phyloP scores from a whole-genome alignment of 1,284 basidiomycete species.

The Ganoderma lingzhi region DNA sequence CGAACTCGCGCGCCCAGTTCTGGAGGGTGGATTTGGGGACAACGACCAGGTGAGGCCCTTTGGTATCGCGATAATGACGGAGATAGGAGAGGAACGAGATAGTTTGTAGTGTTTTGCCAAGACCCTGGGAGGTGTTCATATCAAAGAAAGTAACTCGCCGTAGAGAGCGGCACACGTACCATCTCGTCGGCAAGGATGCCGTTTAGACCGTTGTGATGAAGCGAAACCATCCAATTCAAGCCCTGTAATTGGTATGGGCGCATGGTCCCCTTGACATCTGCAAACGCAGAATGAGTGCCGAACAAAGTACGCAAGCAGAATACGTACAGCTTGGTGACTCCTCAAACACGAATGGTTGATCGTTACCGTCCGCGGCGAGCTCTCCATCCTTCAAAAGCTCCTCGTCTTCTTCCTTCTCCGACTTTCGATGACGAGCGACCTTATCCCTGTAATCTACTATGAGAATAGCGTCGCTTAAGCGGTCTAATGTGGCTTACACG shows the following conservation, averaged over 20 bases:
- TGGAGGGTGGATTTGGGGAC: conserved; percentile 98
- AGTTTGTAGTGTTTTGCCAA: conserved; percentile 98
- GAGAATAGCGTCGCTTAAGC: not conserved
- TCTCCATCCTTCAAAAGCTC: conserved; percentile 91
- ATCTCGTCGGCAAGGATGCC: conserved; percentile 96
- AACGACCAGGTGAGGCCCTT: conserved; percentile 92
- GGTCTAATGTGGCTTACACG: conserved; percentile 53
- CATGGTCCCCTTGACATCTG: conserved; percentile 92
- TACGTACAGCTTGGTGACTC: conserved; percentile 88
- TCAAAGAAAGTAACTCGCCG: not conserved
- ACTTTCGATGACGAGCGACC: conserved; percentile 89
- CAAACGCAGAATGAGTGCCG: conserved; percentile 10
- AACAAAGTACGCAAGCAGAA: not conserved
- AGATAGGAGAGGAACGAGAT: conserved; percentile 98
- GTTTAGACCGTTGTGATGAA: conserved; percentile 93
- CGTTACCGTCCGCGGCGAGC: conserved; percentile 80
- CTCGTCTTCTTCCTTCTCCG: conserved; percentile 98
- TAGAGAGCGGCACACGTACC: conserved; percentile 53
- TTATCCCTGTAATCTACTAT: conserved; percentile 60
- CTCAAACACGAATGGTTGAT: conserved; percentile 92
- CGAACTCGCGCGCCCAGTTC: conserved; percentile 97
- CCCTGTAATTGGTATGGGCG: conserved; percentile 96
- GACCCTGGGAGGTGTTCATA: conserved; percentile 65
- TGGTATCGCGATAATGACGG: conserved; percentile 81
- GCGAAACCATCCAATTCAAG: conserved; percentile 95